phyloP scores from a whole-genome alignment of 106 monocot genomes.

The Dendrobium catenatum region DNA sequence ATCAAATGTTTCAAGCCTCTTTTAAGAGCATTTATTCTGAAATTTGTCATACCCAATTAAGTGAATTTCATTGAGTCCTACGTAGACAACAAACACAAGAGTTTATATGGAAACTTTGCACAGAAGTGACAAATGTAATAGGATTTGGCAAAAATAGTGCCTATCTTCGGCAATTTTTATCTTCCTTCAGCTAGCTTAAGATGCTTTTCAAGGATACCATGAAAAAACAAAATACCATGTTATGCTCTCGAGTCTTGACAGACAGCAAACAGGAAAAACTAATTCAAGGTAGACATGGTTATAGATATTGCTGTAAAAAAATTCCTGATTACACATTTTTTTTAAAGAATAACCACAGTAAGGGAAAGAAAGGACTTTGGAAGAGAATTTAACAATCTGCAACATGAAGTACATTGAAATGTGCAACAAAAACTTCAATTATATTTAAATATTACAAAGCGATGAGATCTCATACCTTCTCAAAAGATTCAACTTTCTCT shows the following conservation, averaged over 20 bases:
- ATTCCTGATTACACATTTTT: background rate
- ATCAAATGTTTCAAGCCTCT: no score
- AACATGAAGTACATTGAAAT: background rate
- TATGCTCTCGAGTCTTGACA: background rate
- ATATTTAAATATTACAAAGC: background rate
- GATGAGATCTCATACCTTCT: constrained; percentile 46
- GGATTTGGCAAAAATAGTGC: background rate
- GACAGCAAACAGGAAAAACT: background rate
- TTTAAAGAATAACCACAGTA: background rate
- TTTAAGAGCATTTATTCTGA: no score
- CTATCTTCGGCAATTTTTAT: background rate
- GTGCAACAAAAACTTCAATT: background rate
- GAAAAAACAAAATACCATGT: background rate
- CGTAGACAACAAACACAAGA: no score
- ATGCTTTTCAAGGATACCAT: background rate
- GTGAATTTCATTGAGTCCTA: no score
- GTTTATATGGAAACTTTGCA: no score
- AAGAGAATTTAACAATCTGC: background rate
- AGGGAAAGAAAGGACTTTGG: background rate
- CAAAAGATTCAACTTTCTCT: constrained; percentile 45
- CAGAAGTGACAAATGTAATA: no score
- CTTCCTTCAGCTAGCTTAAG: background rate
- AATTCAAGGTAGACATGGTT: background rate
- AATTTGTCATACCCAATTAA: no score
- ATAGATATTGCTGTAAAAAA: background rate